Conservation (phyloP, 129 eudicot species). For the Glebionis coronaria region DNA sequence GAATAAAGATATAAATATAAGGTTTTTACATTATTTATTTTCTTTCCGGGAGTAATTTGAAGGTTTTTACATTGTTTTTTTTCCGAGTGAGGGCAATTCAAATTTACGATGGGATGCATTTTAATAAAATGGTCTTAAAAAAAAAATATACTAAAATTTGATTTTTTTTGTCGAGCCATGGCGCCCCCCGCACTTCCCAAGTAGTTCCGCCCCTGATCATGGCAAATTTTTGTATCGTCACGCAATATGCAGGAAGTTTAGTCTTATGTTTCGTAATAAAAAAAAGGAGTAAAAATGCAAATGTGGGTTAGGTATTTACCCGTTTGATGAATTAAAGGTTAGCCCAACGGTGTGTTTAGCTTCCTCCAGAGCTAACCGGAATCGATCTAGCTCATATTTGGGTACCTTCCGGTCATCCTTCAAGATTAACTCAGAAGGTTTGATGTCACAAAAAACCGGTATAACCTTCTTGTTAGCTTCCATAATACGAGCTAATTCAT, state of each 20-base stretch:
- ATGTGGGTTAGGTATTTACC: slow-evolving; percentile 38
- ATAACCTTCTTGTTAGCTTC: slow-evolving; percentile 61
- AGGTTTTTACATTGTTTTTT: too few relatives aligned
- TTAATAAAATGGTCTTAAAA: too few relatives aligned
- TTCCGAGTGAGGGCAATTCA: too few relatives aligned
- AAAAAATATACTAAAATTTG: too few relatives aligned
- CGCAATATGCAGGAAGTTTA: background rate
- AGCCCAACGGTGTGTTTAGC: slow-evolving; percentile 79
- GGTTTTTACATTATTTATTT: too few relatives aligned
- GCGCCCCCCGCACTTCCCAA: too few relatives aligned
- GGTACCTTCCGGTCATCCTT: slow-evolving; percentile 40
- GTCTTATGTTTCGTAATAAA: background rate
- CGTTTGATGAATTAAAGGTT: slow-evolving; percentile 57
- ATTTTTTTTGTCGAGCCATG: too few relatives aligned
- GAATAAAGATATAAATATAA: too few relatives aligned
- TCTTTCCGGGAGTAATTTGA: too few relatives aligned
- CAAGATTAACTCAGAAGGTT: slow-evolving; percentile 75
- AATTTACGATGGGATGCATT: too few relatives aligned
- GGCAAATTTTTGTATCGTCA: too few relatives aligned
- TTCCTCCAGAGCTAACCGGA: slow-evolving; percentile 62
- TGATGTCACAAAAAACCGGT: slow-evolving; percentile 72
- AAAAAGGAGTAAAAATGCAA: background rate
- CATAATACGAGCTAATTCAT: slow-evolving; percentile 65
- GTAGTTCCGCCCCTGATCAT: too few relatives aligned
- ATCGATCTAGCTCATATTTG: slow-evolving; percentile 39